phyloP scores from a whole-genome alignment of 805 yeast genomes.

The Schwanniomyces pseudopolymorphus region DNA sequence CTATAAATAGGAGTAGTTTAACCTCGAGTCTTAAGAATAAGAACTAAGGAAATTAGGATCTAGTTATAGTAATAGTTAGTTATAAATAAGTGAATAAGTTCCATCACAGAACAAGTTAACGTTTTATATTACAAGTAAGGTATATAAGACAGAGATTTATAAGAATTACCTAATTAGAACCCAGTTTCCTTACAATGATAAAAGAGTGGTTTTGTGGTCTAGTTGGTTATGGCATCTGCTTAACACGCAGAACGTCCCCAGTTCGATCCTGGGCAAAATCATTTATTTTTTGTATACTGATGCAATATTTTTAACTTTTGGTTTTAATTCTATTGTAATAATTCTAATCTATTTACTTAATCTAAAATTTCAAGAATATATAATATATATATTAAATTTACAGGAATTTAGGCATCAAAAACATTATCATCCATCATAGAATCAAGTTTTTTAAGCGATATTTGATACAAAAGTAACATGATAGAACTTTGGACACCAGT shows the following conservation, averaged over 20 bases:
- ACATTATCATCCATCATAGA: background rate
- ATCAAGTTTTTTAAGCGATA: constrained; percentile 59
- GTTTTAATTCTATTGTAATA: background rate
- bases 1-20: too few species aligned
- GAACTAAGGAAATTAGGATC: too few species aligned
- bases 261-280: constrained; percentile 99
- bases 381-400: background rate
- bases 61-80: too few species aligned
- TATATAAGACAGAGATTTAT: too few species aligned
- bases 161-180: too few species aligned
- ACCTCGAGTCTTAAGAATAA: too few species aligned
- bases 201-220: constrained; percentile 65
- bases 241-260: constrained; percentile 99
- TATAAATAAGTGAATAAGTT: too few species aligned
- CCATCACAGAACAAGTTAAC: too few species aligned
- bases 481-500: constrained; percentile 92
- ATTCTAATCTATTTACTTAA: background rate
- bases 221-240: constrained; percentile 99
- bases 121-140: too few species aligned
- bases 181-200: too few species aligned
- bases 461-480: constrained; percentile 86
- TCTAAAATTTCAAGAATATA: background rate
- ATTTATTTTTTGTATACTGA: constrained; percentile 37
- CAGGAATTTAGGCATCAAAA: background rate
- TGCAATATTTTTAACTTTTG: background rate